Base-by-base conservation (phyloP, 2,329 filamentous ascomycete species). In the Clonostachys chloroleuca region DNA sequence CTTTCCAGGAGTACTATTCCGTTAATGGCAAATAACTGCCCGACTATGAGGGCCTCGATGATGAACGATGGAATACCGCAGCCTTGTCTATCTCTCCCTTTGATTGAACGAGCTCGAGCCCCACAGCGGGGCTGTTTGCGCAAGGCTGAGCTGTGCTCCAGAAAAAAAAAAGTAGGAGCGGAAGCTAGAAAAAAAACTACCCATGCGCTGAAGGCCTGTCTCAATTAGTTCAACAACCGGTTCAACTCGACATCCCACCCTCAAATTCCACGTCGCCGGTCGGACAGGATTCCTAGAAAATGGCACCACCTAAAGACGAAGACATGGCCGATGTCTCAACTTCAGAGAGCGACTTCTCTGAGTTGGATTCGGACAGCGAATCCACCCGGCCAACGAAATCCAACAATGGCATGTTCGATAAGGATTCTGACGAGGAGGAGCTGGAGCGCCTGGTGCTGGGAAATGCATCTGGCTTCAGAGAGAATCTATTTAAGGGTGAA, bases 371-470 rank as follows among this genome's bases (percentile, higher is more conserved):
- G 30, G 60, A 62, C 34, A 60, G 61, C 13, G 49, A 60, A 30
- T 57, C 60, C n/a, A 12, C 41, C 9, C 13, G 12, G 43, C 56
- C 59, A 17, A 53, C 54, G 40, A 54, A 51, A 34, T 37, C 47
- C 34, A 35, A 45, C 14, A 17, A 20, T 17, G 50, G 50, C 34
- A 54, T 67, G 46, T 65, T 62, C 47, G 84, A 87, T 44, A 94
- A 92, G 62, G 90, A 95, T 62, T 84, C 83, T 13, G 84, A 87
- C 45, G 92, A 96, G 64, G 83, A 87, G 59, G 89, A 92, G 62
- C 81, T 96, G 33, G 92, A 96, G 70, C 82, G 84, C 54, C 73
- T 96, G 52, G 87, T 99, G 5, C 88, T 99, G 52, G 94, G 94
- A 47, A 88, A 95, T 67, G 83, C 86, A 42, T 79, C 81, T n/a